phyloP scores from a whole-genome alignment of 176 grass and related monocot species.

The Elymus sibiricus region DNA sequence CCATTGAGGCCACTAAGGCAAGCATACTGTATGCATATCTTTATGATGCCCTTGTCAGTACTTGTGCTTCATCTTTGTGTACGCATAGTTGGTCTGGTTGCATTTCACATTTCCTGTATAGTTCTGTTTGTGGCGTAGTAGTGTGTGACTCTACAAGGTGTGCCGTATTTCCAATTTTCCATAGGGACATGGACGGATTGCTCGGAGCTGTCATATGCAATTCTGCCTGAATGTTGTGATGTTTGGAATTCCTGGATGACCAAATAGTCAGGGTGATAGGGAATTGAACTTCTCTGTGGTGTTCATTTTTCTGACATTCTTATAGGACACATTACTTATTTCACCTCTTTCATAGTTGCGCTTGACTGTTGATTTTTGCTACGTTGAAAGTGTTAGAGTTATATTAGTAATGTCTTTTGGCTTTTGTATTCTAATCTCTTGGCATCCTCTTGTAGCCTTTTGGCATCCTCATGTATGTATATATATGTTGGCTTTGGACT shows the following conservation, averaged over 20 bases:
- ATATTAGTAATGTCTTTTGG: too few relatives aligned
- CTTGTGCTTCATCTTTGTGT: background rate
- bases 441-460: too few relatives aligned
- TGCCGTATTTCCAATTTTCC: background rate
- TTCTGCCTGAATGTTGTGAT: background rate
- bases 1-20: slow-evolving; percentile 47
- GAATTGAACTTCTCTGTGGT: background rate
- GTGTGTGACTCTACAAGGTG: background rate
- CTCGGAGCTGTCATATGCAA: background rate
- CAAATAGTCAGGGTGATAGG: background rate
- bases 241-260: background rate
- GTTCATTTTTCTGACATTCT: background rate
- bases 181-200: background rate
- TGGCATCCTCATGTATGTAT: too few relatives aligned
- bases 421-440: too few relatives aligned
- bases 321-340: background rate
- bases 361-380: background rate
- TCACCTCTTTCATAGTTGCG: background rate
- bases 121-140: background rate
- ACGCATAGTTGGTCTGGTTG: background rate
- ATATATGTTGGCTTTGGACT: too few relatives aligned
- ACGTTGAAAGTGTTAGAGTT: background rate
- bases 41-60: background rate
- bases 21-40: background rate
- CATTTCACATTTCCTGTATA: background rate